Base-by-base conservation (phyloP, 495 filamentous ascomycete genomes). In the Penicillium mononematosum region DNA sequence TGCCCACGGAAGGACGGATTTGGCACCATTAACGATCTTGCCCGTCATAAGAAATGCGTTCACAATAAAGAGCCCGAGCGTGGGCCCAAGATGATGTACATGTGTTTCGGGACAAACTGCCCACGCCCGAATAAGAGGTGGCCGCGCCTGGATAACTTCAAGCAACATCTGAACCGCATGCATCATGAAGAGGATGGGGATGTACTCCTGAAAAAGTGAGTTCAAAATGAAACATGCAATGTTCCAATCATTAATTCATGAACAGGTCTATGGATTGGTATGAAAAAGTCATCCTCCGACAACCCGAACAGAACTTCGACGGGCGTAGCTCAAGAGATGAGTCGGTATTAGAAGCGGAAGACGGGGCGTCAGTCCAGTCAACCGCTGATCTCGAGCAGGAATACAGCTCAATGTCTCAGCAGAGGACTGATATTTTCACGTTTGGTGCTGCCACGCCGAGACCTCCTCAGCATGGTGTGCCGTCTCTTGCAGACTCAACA, bases 141-240 rank as follows among this genome's bases (percentile, higher is more conserved):
- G 90, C 92, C 90, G 10, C 84, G 94, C 8, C 70, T 88, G 50
- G 94, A 98, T 70, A 98, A 98, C 61, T 98, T 97, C 71, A 86
- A 85, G 64, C 86, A 88, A 54, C 94, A 98, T 63, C 78, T 96
- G 44, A 81, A 79, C 55, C 83, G 88, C n/a, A 87, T 94, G 66
- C 93, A 98, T 71, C 66, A 69, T 20, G 76, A 81, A 4, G 74
- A 81, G 32, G 76, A 86, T 58, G 62, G 79, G 3, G 76, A 81
- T 5, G 59, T 68, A 14, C 77, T 88, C 22, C 68, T 85, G 47
- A 74, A 73, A 52, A 79, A 67, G 88, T 88, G 72, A 64, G 77
- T 62, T 29, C 3, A 2, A 45, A n/a, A 7, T 29, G 20, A 3
- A 14, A 48, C 4, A 10, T 24, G 8, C 16, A 17, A 53, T 19